Percentiles rank a stretch among this genome's conserved stretches.
phyloP scores from a whole-genome alignment of 108 stramenopile species.

The Cyclotella cryptica region DNA sequence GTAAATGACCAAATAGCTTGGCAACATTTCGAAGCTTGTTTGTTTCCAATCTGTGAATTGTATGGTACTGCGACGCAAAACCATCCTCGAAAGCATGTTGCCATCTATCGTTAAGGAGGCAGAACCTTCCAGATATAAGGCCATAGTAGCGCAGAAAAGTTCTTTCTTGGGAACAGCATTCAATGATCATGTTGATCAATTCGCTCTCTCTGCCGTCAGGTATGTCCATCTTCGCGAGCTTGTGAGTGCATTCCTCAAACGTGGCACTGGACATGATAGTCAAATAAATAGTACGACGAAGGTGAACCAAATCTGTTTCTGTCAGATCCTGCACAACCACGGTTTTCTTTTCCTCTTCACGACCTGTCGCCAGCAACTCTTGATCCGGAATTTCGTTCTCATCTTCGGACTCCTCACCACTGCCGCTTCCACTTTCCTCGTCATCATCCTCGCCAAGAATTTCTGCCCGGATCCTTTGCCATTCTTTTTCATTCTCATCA shows the following conservation, averaged over 20 bases:
- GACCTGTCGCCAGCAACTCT: conserved; percentile 1
- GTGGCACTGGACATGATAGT: conserved; percentile 99
- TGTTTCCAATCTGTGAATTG: conserved; percentile 97
- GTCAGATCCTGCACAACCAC: conserved; percentile 80
- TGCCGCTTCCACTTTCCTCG: conserved; percentile 51
- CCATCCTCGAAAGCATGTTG: conserved; percentile 88
- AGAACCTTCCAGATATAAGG: conserved; percentile 94
- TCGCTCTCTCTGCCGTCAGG: conserved; percentile 87
- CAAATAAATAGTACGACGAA: conserved; percentile 97
- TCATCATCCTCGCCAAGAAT: conserved; percentile 90
- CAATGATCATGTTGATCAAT: conserved; percentile 97
- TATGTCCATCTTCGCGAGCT: conserved; percentile 95
- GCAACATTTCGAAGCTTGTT: conserved; percentile 99
- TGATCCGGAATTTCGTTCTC: conserved; percentile 61
- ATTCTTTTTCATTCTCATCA: conserved; percentile 89
- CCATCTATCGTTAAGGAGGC: conserved; percentile 90
- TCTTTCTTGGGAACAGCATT: conserved; percentile 98
- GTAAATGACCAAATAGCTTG: conserved; percentile 97
- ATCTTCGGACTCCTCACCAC: conserved; percentile 62
- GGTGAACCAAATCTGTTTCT: conserved; percentile 94
- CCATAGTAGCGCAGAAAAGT: conserved; percentile 97
- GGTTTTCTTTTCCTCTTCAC: conserved; percentile 43
- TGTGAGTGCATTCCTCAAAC: conserved; percentile 99
- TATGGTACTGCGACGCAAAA: conserved; percentile 88
- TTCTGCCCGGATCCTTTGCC: conserved; percentile 89